phyloP scores from a whole-genome alignment of 2,329 filamentous ascomycete genomes.

The Bipolaris oryzae region DNA sequence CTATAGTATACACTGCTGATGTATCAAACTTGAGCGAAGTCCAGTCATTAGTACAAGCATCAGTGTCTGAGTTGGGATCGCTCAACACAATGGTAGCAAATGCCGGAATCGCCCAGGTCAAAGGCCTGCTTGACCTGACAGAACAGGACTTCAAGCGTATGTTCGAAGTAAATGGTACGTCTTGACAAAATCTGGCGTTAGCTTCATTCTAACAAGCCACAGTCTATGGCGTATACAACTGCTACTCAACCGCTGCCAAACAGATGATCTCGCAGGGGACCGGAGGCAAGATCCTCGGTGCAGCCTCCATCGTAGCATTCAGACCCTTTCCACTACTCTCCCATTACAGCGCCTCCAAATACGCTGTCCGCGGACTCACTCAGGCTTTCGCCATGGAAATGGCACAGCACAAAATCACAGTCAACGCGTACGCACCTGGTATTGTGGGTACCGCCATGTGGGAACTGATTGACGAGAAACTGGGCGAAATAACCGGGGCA shows the following conservation, averaged over 20 bases:
- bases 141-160: conserved; percentile 64
- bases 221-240: conserved; percentile 69
- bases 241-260: conserved; percentile 66
- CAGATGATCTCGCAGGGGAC: conserved; percentile 67
- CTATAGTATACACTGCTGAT: conserved; percentile 64
- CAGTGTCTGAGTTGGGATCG: conserved; percentile 61
- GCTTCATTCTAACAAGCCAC: not conserved
- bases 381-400: conserved; percentile 71
- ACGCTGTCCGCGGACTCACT: conserved; percentile 69
- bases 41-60: conserved; percentile 58
- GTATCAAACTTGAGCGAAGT: conserved; percentile 64
- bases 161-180: conserved; percentile 63
- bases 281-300: conserved; percentile 59
- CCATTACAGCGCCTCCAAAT: conserved; percentile 70
- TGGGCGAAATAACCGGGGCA: conserved; percentile 59
- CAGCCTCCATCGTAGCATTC: conserved; percentile 62
- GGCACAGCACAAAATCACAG: conserved; percentile 67
- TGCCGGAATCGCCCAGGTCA: conserved; percentile 66
- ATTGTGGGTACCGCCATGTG: conserved; percentile 73
- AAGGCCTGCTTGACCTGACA: conserved; percentile 61
- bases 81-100: conserved; percentile 64
- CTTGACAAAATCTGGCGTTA: not conserved
- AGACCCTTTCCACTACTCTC: conserved; percentile 64
- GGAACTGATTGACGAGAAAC: conserved; percentile 68
- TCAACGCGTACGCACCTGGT: conserved; percentile 70